These are phyloP conservation scores for Linaria vulgaris DNA, from an alignment of 257 asterid genomes.

Conservation along the genomic window DNA sequence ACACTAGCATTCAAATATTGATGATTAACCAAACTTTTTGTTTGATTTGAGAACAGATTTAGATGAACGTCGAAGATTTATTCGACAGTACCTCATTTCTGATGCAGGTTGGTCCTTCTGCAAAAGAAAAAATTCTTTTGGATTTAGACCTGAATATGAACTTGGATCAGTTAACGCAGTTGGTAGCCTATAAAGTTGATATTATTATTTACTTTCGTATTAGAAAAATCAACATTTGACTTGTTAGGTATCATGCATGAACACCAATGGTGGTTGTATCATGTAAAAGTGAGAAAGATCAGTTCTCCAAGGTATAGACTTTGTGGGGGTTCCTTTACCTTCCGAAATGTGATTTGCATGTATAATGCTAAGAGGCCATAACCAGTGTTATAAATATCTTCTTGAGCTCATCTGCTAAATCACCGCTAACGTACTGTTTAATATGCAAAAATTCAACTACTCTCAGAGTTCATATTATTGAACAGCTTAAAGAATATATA, in stretches of 20 bases:
- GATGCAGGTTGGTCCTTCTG: constrained; percentile 57
- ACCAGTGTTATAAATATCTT: too few species aligned
- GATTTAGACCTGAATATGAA: background rate
- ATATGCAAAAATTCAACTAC: too few species aligned
- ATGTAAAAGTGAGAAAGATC: constrained; percentile 20
- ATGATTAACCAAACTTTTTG: background rate
- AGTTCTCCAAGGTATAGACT: constrained; percentile 3
- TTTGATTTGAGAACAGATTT: constrained; percentile 40
- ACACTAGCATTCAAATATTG: background rate
- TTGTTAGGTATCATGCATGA: constrained; percentile 13
- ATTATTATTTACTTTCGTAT: too few species aligned
- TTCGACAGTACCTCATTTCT: constrained; percentile 60
- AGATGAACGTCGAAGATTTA: constrained; percentile 71
- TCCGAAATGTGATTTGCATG: background rate
- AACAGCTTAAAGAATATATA: too few species aligned
- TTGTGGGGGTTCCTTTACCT: constrained; percentile 1
- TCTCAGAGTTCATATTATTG: too few species aligned
- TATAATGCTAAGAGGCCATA: too few species aligned
- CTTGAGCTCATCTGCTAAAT: too few species aligned
- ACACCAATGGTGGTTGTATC: background rate
- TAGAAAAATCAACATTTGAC: constrained; percentile 8
- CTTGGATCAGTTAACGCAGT: background rate
- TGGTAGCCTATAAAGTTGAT: too few species aligned
- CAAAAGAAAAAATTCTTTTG: background rate
- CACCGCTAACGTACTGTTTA: too few species aligned